phyloP scores from a whole-genome alignment of 768 basidiomycete species.

The Hortiboletus flavorubellus region DNA sequence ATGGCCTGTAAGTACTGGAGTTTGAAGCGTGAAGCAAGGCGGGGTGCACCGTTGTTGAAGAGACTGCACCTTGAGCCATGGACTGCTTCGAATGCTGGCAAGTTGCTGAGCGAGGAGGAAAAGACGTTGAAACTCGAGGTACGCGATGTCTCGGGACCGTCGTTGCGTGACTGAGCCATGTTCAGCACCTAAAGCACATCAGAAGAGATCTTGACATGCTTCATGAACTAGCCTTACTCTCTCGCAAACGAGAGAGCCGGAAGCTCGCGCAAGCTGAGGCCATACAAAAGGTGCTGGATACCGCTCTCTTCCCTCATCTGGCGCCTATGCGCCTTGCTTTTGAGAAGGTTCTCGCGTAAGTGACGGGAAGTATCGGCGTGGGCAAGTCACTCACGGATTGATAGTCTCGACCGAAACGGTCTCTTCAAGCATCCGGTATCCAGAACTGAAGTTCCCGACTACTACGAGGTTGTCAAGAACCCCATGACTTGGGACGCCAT shows the following conservation, averaged over 20 bases:
- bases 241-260: constrained; percentile 74
- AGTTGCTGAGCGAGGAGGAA: constrained; percentile 76
- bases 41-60: constrained; percentile 93
- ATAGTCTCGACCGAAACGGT: constrained; percentile 68
- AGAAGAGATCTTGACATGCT: constrained; percentile 76
- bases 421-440: constrained; percentile 85
- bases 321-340: constrained; percentile 58
- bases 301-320: constrained; percentile 66
- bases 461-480: constrained; percentile 77
- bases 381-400: constrained; percentile 6
- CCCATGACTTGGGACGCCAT: constrained; percentile 92
- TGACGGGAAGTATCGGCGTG: constrained; percentile 1
- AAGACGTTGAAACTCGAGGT: constrained; percentile 81
- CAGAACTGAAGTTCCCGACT: constrained; percentile 78
- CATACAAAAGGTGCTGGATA: constrained; percentile 62
- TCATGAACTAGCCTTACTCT: constrained; percentile 59
- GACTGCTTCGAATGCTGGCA: constrained; percentile 72
- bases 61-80: constrained; percentile 94
- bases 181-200: constrained; percentile 55
- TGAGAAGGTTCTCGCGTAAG: constrained; percentile 68
- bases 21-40: constrained; percentile 86
- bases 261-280: constrained; percentile 70
- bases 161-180: constrained; percentile 1
- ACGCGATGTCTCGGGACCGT: constrained; percentile 19
- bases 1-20: constrained; percentile 94